Evolutionary conservation across 2,329 filamentous ascomycete genomes (phyloP), one percentile per base, ranked within the genome.

Genomic region (Fusarium sp.): DNA sequence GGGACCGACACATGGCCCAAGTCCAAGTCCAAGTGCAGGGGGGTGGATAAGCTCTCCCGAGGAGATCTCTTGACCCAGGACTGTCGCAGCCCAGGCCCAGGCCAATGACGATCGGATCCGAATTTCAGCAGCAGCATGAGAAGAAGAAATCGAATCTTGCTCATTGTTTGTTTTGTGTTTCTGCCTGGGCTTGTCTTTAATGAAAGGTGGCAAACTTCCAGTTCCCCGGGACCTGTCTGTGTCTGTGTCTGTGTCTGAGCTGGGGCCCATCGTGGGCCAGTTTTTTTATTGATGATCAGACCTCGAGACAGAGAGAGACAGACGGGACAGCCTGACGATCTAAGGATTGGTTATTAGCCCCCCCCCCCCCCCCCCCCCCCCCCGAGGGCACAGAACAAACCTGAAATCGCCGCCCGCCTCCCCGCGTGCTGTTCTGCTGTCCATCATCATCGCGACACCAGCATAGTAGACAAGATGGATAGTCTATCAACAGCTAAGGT

Each of bases 141-240:
- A 54, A 20, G 29, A 54, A 42, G 40, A 25, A 29, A 50, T 31
- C 11, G 16, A 31, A 29, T 54, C 18, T 54, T 47, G 42, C 22
- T 25, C 22, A 18, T 47, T 47, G 9, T 47, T 7, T 36, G 29
- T 36, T 36, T 14, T 7, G 20, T 47, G 42, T 47, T 47, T 47
- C 42, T 47, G 42, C 42, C 42, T 47, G 7, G 42, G 7, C 6
- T 10, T 42, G 31, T 58, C 54, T 59, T 50, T 59, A 33, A 50
- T 42, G 47, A 61, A 45, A 42, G 67, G 62, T 72, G 63, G 42
- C 52, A 40, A 54, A 60, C 54, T 63, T 54, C 65, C 63, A 60
- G 58, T 62, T 58, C 50, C 66, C 63, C 47, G 58, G 63, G 47
- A 35, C 62, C 59, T 42, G 62, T 20, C 38, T 40, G 18, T 42